Conservation (phyloP, 169 alveolate species). For the Miamiensis avidus region DNA sequence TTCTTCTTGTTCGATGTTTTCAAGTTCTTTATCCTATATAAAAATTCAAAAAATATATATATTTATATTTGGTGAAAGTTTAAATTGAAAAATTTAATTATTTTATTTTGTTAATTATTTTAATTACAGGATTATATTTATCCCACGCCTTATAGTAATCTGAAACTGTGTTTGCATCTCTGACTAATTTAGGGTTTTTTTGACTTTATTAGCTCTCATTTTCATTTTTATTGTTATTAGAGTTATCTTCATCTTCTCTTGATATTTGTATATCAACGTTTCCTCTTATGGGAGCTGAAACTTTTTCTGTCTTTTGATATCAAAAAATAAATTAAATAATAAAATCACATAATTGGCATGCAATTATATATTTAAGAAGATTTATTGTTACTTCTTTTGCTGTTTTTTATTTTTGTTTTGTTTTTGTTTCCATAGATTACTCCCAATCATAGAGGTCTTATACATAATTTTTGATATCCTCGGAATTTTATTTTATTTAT, state of each 20-base stretch:
- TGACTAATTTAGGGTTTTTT: background rate
- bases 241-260: background rate
- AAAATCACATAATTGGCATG: too few species aligned
- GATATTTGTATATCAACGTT: background rate
- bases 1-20: background rate
- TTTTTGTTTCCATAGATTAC: background rate
- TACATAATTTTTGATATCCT: background rate
- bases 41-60: too few species aligned
- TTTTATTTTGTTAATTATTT: too few species aligned
- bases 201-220: too few species aligned
- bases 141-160: background rate
- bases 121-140: background rate
- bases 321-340: too few species aligned
- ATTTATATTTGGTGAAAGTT: too few species aligned
- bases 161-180: background rate
- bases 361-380: too few species aligned
- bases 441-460: background rate
- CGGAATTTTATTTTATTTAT: too few species aligned
- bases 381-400: background rate
- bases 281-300: background rate
- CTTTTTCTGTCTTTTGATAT: background rate
- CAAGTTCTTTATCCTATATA: background rate
- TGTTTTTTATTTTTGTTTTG: background rate
- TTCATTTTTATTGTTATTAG: too few species aligned
- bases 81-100: too few species aligned